Evolutionary conservation across 495 filamentous ascomycete species (phyloP).

Genomic region (Glonium stellatum): DNA sequence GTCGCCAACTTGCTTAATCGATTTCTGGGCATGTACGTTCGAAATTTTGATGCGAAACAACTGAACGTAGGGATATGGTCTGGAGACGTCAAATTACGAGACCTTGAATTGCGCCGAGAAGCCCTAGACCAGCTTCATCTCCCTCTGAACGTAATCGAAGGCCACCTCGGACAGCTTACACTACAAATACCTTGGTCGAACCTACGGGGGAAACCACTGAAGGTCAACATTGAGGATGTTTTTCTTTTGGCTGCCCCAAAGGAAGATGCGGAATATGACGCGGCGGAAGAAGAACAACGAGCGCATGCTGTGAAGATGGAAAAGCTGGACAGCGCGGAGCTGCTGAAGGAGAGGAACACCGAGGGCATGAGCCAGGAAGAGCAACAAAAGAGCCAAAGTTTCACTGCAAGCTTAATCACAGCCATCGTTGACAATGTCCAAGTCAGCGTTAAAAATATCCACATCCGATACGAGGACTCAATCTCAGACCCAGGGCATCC

Average conservation of each 20-base stretch:
- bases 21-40: constrained; percentile 98
- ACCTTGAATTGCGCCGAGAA: constrained; percentile 87
- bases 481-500: constrained; percentile 91
- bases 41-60: constrained; percentile 95
- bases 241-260: constrained; percentile 89
- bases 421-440: constrained; percentile 98
- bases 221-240: constrained; percentile 92
- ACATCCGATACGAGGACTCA: constrained; percentile 96
- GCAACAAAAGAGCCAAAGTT: constrained; percentile 91
- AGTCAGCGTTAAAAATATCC: constrained; percentile 94
- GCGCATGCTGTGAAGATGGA: constrained; percentile 90
- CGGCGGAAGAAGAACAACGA: constrained; percentile 80
- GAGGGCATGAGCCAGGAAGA: constrained; percentile 93
- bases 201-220: constrained; percentile 84
- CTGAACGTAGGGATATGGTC: constrained; percentile 98
- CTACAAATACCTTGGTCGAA: constrained; percentile 95
- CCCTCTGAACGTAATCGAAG: constrained; percentile 92
- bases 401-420: constrained; percentile 86
- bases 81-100: constrained; percentile 86
- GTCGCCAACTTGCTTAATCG: constrained; percentile 91
- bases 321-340: constrained; percentile 89
- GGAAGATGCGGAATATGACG: constrained; percentile 86
- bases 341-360: constrained; percentile 82
- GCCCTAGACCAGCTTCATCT: constrained; percentile 93
- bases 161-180: constrained; percentile 84